Evolutionary conservation across 2,329 filamentous ascomycete genomes (phyloP), one percentile per base, ranked within the genome.

Genomic region (Thielaviopsis populi): DNA sequence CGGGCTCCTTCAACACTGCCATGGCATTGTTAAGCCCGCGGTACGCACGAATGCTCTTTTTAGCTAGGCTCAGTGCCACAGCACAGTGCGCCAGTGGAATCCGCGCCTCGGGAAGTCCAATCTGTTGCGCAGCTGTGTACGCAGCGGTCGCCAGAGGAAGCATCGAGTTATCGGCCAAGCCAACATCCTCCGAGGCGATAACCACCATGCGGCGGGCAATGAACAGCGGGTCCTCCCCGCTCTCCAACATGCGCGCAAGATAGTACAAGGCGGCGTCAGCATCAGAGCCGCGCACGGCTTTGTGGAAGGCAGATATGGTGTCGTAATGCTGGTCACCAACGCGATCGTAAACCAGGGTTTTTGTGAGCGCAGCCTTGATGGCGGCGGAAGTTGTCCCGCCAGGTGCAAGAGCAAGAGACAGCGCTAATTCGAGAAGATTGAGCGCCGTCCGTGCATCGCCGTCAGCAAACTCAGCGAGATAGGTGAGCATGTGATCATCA

Each of bases 261-360:
- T 97, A 99, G 76, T 97, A 99, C 1, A 99, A 80, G 0, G 92
- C 82, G 0, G 92, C 94, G 73, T 97, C 88, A 0, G 92, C 74
- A 70, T 96, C 86, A 63, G 84, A 87, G 48, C 94, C 94, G 56
- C 94, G 87, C 10, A 97, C 86, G 1, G 91, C 91, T 71, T 99
- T 99, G 80, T 97, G 94, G 70, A 97, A 94, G 37, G 94, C 94
- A 0, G 89, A 95, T 70, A 99, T 97, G 62, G 89, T 94, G 72
- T 99, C 92, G 76, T 97, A 99, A 75, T 97, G 94, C 72, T 96
- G 90, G 74, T 99, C 94, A 62, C 94, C 92, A 0, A 88, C 89
- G 63, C 94, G 85, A 74, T 99, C 94, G 74, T 97, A 97, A 15
- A 97, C 91, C 1, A 97, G 79, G 0, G 92, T 97, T 72, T 91